Conservation (phyloP, 2,329 filamentous ascomycete species). For the Thelonectria rubi region DNA sequence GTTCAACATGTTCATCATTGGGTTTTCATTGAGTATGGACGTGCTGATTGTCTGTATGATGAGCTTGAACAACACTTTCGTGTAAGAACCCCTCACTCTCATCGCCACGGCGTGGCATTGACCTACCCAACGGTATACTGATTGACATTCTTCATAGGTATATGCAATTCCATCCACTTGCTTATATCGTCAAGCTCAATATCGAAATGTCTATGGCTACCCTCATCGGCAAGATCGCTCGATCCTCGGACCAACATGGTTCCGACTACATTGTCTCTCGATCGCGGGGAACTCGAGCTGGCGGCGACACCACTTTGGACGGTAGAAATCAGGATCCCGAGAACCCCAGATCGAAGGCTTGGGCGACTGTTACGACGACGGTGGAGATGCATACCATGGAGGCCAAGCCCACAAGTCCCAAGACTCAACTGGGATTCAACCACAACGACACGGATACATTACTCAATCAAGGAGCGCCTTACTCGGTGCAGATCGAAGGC, state of each 20-base stretch:
- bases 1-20: constrained; percentile 44
- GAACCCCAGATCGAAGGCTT: constrained; percentile 5
- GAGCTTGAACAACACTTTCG: constrained; percentile 41
- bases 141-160: constrained; percentile 37
- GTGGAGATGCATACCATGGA: constrained; percentile 24
- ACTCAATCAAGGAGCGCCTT: constrained; percentile 11
- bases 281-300: constrained; percentile 13
- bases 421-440: constrained; percentile 17
- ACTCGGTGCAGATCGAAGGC: constrained; percentile 20
- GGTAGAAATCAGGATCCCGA: not conserved
- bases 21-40: constrained; percentile 42
- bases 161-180: constrained; percentile 61
- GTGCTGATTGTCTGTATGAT: constrained; percentile 42
- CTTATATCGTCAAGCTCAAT: constrained; percentile 63
- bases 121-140: not conserved
- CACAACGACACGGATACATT: constrained; percentile 24
- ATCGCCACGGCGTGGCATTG: not conserved
- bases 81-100: constrained; percentile 28
- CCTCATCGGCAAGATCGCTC: constrained; percentile 55
- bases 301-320: constrained; percentile 2
- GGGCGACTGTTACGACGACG: constrained; percentile 21
- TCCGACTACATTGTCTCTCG: constrained; percentile 10
- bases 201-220: constrained; percentile 65
- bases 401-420: not conserved
- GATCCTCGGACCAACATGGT: constrained; percentile 10